A percentile compares a stretch with the other conserved stretches of the same genome.
Conservation (phyloP, 1,284 basidiomycete genomes). For the Rhodotorula mucilaginosa region DNA sequence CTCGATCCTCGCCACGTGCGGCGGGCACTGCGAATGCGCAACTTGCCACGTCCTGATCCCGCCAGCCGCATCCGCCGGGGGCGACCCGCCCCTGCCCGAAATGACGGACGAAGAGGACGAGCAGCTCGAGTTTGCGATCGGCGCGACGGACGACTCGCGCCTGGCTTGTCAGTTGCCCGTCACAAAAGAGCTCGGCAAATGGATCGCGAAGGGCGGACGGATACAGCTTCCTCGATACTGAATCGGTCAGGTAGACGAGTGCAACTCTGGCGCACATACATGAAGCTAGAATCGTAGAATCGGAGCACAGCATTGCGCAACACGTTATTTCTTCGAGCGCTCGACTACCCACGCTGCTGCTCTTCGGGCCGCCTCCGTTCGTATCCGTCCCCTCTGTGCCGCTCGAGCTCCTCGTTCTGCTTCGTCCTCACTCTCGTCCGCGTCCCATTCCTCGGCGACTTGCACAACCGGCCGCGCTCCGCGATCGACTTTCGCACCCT, state of each 20-base stretch:
- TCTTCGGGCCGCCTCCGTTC: background rate
- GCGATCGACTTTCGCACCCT: too few relatives aligned
- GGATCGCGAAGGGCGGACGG: slow-evolving; percentile 26
- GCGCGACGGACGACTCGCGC: slow-evolving; percentile 36
- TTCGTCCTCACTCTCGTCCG: background rate
- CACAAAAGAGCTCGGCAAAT: slow-evolving; percentile 33
- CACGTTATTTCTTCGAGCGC: background rate
- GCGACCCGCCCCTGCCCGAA: slow-evolving; percentile 21
- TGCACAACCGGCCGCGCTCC: background rate
- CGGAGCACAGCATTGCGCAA: background rate
- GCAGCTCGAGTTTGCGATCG: slow-evolving; percentile 44
- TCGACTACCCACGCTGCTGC: background rate
- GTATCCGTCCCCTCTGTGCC: background rate
- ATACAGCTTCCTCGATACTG: slow-evolving; percentile 33
- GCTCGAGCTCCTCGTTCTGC: background rate
- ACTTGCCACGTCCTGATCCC: slow-evolving; percentile 45
- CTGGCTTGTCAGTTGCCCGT: slow-evolving; percentile 38
- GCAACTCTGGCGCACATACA: background rate
- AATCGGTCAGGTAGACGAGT: background rate
- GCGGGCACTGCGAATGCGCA: slow-evolving; percentile 46
- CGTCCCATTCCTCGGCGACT: background rate
- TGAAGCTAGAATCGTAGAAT: background rate
- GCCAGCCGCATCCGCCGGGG: background rate
- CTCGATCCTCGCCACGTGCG: slow-evolving; percentile 46
- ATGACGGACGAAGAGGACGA: slow-evolving; percentile 44